phyloP scores from a whole-genome alignment of 495 filamentous ascomycete genomes.

The Xylaria longipes region DNA sequence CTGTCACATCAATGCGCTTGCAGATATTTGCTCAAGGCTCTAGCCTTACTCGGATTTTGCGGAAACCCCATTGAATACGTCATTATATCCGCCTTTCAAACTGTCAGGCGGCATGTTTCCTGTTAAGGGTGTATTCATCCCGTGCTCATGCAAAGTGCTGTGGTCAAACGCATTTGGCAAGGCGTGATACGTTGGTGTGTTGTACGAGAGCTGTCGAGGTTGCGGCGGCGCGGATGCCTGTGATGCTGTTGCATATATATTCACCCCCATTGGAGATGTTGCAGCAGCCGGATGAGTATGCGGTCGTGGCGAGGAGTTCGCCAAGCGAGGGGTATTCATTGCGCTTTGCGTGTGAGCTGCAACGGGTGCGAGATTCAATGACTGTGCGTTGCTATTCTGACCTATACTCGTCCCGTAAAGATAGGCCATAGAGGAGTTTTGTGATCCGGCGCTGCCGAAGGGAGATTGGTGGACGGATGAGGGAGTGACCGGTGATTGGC shows the following conservation, averaged over 20 bases:
- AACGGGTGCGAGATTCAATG: slow-evolving; percentile 42
- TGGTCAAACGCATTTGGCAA: slow-evolving; percentile 41
- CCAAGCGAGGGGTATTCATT: slow-evolving; percentile 38
- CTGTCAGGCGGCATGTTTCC: slow-evolving; percentile 40
- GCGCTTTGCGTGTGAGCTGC: slow-evolving; percentile 35
- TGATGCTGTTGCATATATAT: slow-evolving; percentile 42
- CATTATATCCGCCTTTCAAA: slow-evolving; percentile 35
- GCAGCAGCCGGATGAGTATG: slow-evolving; percentile 35
- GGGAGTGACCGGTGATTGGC: slow-evolving; percentile 40
- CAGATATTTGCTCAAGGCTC: slow-evolving; percentile 1
- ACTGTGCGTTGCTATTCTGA: slow-evolving; percentile 31
- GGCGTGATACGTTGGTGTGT: slow-evolving; percentile 37
- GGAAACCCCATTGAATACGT: slow-evolving; percentile 22
- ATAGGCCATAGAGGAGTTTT: slow-evolving; percentile 36
- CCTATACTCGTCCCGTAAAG: slow-evolving; percentile 37
- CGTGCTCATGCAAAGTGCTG: slow-evolving; percentile 39
- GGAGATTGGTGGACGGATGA: slow-evolving; percentile 34
- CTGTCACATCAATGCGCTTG: slow-evolving; percentile 16
- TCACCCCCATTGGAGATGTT: slow-evolving; percentile 41
- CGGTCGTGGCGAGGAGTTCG: slow-evolving; percentile 39
- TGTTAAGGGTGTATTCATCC: slow-evolving; percentile 37
- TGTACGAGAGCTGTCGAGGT: slow-evolving; percentile 40
- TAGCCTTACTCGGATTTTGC: slow-evolving; percentile 24
- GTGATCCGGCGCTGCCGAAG: slow-evolving; percentile 33
- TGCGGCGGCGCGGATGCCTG: slow-evolving; percentile 39